phyloP scores from a whole-genome alignment of 768 basidiomycete genomes.

The Mycena vitilis region DNA sequence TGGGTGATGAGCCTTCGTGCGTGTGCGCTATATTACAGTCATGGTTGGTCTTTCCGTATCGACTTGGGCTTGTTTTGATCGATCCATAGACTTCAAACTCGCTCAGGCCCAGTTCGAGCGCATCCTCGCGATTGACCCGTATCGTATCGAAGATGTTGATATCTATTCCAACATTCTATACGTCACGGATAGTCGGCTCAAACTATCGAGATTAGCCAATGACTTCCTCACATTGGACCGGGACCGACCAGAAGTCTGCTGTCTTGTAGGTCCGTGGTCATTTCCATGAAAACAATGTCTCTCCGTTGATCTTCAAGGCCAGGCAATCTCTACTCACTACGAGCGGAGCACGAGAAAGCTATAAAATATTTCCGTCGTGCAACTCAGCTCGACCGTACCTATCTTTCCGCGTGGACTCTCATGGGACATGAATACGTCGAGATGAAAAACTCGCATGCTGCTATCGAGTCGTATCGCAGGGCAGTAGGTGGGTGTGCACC shows the following conservation, averaged over 20 bases:
- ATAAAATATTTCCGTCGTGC: slow-evolving; percentile 95
- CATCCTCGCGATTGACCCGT: slow-evolving; percentile 84
- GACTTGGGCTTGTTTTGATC: slow-evolving; percentile 18
- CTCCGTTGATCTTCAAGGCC: slow-evolving; percentile 16
- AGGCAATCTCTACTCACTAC: slow-evolving; percentile 98
- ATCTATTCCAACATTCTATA: slow-evolving; percentile 97
- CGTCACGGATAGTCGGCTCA: slow-evolving; percentile 89
- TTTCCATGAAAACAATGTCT: slow-evolving; percentile 2
- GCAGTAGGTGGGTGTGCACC: slow-evolving; percentile 81
- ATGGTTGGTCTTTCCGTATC: slow-evolving; percentile 66
- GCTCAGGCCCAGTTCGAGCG: slow-evolving; percentile 89
- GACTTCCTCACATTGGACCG: slow-evolving; percentile 91
- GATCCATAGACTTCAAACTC: slow-evolving; percentile 79
- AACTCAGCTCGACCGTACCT: slow-evolving; percentile 94
- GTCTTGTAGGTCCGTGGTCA: slow-evolving; percentile 84
- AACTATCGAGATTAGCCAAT: slow-evolving; percentile 91
- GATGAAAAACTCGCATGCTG: slow-evolving; percentile 99
- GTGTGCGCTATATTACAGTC: slow-evolving; percentile 87
- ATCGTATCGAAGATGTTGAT: slow-evolving; percentile 94
- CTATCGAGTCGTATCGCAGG: slow-evolving; percentile 96
- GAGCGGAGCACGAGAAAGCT: slow-evolving; percentile 95
- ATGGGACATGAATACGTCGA: slow-evolving; percentile 99
- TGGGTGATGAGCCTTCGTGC: slow-evolving; percentile 91
- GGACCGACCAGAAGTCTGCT: slow-evolving; percentile 96
- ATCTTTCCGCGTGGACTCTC: slow-evolving; percentile 97